Evolutionary conservation across 2,329 filamentous ascomycete genomes (phyloP).

Genomic region (Epichloe sylvatica): DNA sequence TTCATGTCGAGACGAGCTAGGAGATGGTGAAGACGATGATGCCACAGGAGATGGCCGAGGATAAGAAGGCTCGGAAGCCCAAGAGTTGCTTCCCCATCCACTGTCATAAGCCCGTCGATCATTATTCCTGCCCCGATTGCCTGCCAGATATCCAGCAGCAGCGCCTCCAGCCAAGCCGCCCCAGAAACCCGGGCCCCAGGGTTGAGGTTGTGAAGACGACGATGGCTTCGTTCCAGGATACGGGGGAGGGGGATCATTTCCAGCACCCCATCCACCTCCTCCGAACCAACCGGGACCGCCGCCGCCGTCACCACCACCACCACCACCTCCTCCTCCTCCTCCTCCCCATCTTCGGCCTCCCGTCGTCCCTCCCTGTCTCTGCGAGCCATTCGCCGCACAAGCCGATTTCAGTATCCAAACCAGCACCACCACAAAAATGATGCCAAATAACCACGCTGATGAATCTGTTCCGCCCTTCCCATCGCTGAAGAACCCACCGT

Average conservation of each 20-base stretch:
- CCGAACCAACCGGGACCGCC: conserved; percentile 9
- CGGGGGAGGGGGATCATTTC: conserved; percentile 39
- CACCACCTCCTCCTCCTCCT: conserved; percentile 11
- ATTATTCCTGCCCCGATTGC: conserved; percentile 29
- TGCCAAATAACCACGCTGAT: conserved; percentile 39
- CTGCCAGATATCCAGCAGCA: conserved; percentile 53
- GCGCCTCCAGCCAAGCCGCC: conserved; percentile 52
- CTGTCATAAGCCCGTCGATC: conserved; percentile 10
- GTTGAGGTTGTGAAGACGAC: conserved; percentile 16
- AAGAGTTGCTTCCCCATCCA: conserved; percentile 18
- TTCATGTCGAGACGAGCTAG: conserved; percentile 38
- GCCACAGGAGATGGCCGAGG: conserved; percentile 14
- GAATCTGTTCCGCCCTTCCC: conserved; percentile 19
- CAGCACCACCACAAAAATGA: conserved; percentile 46
- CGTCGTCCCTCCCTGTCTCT: conserved; percentile 13
- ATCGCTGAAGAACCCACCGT: conserved; percentile 21
- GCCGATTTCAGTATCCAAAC: conserved; percentile 49
- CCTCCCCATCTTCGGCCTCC: conserved; percentile 18
- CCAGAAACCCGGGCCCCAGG: conserved; percentile 66
- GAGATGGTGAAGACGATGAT: conserved; percentile 23
- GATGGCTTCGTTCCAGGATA: conserved; percentile 26
- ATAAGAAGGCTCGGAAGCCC: conserved; percentile 9
- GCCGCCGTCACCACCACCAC: conserved; percentile 9
- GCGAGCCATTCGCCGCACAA: conserved; percentile 16
- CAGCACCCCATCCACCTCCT: conserved; percentile 24